Percentiles rank a stretch among this genome's conserved stretches.
These are phyloP conservation scores for Schoenoplectus tabernaemontani DNA, from an alignment of 202 grass and related monocot genomes.

Conservation along the genomic window DNA sequence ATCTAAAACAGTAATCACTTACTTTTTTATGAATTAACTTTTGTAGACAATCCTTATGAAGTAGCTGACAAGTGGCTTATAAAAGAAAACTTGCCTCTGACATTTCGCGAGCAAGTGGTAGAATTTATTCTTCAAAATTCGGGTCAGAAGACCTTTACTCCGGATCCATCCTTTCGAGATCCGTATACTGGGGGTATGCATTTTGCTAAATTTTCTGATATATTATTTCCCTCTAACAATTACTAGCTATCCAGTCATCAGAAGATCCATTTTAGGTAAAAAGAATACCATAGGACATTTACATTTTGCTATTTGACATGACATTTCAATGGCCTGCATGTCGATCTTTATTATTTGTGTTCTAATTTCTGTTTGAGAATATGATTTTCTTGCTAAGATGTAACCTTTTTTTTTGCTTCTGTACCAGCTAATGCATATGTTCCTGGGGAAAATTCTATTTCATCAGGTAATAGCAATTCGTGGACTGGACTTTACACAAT, in stretches of 20 bases:
- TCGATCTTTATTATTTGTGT: not conserved
- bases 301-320: not conserved
- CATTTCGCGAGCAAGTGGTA: slow-evolving; percentile 93
- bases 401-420: slow-evolving; percentile 19
- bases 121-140: slow-evolving; percentile 98
- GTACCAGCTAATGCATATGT: slow-evolving; percentile 79
- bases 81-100: slow-evolving; percentile 82
- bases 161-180: slow-evolving; percentile 82
- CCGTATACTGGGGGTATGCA: slow-evolving; percentile 87
- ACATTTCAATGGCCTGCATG: slow-evolving; percentile 39
- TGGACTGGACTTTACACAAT: not conserved
- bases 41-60: slow-evolving; percentile 78
- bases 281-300: not conserved
- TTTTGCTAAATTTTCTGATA: slow-evolving; percentile 3
- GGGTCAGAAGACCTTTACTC: slow-evolving; percentile 73
- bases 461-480: slow-evolving; percentile 38
- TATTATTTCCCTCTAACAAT: not conserved
- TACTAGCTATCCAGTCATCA: not conserved
- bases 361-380: not conserved
- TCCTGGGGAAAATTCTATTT: slow-evolving; percentile 63
- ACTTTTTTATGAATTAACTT: no score
- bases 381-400: slow-evolving; percentile 25
- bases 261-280: not conserved
- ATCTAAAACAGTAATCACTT: not conserved
- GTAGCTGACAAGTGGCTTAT: slow-evolving; percentile 94